A percentile compares a stretch with the other conserved stretches of the same genome.
phyloP scores from a whole-genome alignment of 345 rosid species.

The Conringia planisiliqua region DNA sequence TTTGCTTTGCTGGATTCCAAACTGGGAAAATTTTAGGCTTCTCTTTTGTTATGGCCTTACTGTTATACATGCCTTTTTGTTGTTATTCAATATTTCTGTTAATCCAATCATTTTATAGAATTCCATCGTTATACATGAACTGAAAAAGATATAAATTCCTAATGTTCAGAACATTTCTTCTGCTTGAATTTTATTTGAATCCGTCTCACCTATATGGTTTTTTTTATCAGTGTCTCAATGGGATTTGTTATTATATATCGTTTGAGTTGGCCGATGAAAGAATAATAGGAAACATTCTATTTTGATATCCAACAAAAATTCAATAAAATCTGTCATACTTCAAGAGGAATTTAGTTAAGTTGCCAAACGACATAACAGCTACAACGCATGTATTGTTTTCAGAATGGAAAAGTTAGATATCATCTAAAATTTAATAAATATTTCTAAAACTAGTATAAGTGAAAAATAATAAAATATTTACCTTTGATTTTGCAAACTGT shows the following conservation, averaged over 20 bases:
- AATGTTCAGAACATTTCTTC: not conserved
- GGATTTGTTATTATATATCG: no score
- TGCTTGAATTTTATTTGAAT: not conserved
- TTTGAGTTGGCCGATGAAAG: not conserved
- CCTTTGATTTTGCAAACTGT: not conserved
- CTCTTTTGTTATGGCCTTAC: not conserved
- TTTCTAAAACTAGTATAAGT: no score
- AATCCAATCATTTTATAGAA: not conserved
- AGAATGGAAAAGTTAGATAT: not conserved
- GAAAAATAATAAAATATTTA: not conserved
- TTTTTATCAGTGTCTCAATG: no score
- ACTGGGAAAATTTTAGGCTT: not conserved
- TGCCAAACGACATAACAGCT: conserved; percentile 9
- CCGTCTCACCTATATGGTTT: not conserved
- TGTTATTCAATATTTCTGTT: not conserved
- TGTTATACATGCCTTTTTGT: not conserved
- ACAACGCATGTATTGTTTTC: not conserved
- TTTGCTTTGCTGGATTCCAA: not conserved
- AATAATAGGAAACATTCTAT: not conserved
- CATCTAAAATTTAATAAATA: no score
- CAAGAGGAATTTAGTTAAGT: not conserved
- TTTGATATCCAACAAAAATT: not conserved
- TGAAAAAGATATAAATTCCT: not conserved
- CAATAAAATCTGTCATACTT: not conserved
- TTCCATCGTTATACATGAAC: not conserved